Conservation (phyloP, 257 asterid genomes). For the Penstemon newberryi region DNA sequence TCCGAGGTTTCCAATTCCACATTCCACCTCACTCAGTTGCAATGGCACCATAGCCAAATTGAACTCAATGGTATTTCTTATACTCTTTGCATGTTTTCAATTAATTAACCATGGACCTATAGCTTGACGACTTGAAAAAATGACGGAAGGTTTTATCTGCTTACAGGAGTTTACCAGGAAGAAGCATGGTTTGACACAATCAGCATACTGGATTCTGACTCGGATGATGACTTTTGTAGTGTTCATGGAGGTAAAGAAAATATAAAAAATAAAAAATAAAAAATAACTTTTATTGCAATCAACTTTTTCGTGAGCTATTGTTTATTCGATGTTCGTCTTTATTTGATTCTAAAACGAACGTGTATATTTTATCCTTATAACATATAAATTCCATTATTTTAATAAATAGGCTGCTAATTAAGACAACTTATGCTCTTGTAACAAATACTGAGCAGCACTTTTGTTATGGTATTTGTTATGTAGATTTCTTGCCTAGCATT, state of each 20-base stretch:
- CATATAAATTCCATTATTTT: not conserved
- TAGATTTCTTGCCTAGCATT: conserved; percentile 54
- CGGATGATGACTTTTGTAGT: conserved; percentile 83
- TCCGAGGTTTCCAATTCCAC: conserved; percentile 65
- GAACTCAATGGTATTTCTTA: conserved; percentile 56
- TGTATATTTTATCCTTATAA: not conserved
- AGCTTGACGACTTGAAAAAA: not conserved
- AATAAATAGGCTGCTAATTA: not conserved
- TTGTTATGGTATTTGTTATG: conserved; percentile 5
- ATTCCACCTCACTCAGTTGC: conserved; percentile 66
- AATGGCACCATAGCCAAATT: conserved; percentile 78
- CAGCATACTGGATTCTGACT: conserved; percentile 82
- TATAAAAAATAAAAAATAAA: not conserved
- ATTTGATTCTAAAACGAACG: not conserved
- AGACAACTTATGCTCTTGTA: not conserved
- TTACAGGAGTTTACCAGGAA: conserved; percentile 67
- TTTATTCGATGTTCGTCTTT: not conserved
- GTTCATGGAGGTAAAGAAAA: conserved; percentile 80
- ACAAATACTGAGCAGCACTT: not conserved
- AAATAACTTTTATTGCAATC: too few relatives aligned
- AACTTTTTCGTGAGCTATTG: not conserved
- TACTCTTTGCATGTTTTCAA: not conserved
- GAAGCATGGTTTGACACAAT: conserved; percentile 85
- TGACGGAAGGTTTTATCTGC: conserved; percentile 13
- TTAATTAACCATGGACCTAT: not conserved